phyloP scores from a whole-genome alignment of 1,284 basidiomycete genomes.

The Cystobasidium slooffiae region DNA sequence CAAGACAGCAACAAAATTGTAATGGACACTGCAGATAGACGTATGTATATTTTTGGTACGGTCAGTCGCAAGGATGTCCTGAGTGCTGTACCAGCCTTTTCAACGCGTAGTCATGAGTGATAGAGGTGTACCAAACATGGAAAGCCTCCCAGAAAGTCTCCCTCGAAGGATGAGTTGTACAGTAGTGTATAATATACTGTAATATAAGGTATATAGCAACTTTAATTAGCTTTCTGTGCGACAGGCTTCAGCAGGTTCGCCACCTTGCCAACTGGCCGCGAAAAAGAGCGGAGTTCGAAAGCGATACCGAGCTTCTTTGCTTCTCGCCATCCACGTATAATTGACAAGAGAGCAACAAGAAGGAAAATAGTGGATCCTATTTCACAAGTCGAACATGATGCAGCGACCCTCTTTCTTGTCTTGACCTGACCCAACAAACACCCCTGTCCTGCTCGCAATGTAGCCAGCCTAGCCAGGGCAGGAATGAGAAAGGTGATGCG shows the following conservation, averaged over 20 bases:
- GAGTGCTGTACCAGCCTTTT: neutral
- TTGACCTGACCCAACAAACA: neutral
- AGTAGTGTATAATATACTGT: neutral
- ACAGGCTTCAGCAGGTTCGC: neutral
- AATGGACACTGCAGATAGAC: neutral
- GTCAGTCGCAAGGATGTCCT: neutral
- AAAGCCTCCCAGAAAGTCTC: neutral
- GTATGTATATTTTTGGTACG: neutral
- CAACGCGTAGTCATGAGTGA: neutral
- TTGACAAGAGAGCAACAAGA: too few species aligned
- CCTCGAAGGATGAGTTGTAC: slow-evolving; percentile 4
- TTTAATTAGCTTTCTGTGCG: too few species aligned
- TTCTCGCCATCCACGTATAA: neutral
- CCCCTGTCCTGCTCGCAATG: slow-evolving; percentile 5
- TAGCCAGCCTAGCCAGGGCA: slow-evolving; percentile 2
- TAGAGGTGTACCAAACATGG: too few species aligned
- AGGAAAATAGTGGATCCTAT: too few species aligned
- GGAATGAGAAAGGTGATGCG: slow-evolving; percentile 1
- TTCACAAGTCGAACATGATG: too few species aligned
- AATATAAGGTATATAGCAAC: too few species aligned
- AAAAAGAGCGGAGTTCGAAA: too few species aligned
- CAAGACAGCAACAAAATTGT: neutral
- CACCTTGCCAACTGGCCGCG: neutral
- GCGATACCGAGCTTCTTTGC: neutral
- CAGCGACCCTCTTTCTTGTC: too few species aligned